Evolutionary conservation across 257 asterid genomes (phyloP), one percentile per base, ranked within the genome.

Genomic region (Salvia splendens): DNA sequence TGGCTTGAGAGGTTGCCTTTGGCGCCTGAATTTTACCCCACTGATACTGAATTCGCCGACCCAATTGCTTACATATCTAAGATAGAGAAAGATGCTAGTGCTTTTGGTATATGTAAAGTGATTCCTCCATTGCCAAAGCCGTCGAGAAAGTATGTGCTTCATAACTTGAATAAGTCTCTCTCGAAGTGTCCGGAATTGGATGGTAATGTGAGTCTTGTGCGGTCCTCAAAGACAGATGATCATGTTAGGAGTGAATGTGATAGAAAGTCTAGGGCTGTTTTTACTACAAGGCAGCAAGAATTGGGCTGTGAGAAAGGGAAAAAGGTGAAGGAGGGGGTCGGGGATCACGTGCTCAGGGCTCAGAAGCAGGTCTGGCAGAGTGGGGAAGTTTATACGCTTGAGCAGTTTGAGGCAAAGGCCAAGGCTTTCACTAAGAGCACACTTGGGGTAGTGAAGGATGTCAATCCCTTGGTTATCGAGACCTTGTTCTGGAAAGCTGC

Each of bases 21-120:
- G 81, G 99, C 99, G 48, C 99, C 99, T n/a, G 99, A 91, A 81
- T 94, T 88, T 74, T 87, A 83, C 56, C 99, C 97, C 0, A 91
- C 99, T 0, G 97, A 91, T 61, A 91, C 99, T 1, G 99, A 94
- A 81, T 94, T 94, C 9, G 95, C 99, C 0, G 99, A 94, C 84
- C 97, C 97, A 12, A 88, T 94, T 75, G 99, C 97, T 43, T 94
- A 94, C 57, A 94, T 94, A 71, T 91, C 97, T 9, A 91, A 94
- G 77, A 94, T 94, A 55, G 99, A 94, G 86, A 88, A 84, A 85
- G 89, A 94, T 78, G 99, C 95, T 48, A 80, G 97, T 82, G 92
- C 85, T 56, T 94, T 85, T 75, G 99, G 99, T 75, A 94, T 94
- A 62, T 94, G 99, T 77, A 94, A 94, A 77, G 87, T 94, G 55